These are phyloP conservation scores for Cymbopogon flexuosus DNA, from an alignment of 202 grass and related monocot genomes.

Conservation along the genomic window DNA sequence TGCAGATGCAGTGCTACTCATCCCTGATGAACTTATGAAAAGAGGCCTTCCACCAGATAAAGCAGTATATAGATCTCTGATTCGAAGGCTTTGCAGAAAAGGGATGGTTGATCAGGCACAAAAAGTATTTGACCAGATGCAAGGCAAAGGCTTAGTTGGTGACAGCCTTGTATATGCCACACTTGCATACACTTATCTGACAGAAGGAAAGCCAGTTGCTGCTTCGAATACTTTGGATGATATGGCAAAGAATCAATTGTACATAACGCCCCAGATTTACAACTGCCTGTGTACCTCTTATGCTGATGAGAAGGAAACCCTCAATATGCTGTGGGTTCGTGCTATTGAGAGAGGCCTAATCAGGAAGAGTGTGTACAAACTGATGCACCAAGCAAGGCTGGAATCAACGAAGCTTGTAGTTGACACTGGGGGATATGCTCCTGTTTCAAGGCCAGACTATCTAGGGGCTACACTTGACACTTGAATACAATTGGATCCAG, in stretches of 20 bases:
- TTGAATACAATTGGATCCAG: background rate
- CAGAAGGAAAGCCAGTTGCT: conserved; percentile 34
- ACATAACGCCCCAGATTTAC: conserved; percentile 56
- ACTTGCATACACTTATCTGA: conserved; percentile 66
- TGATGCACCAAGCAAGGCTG: conserved; percentile 42
- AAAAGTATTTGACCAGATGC: conserved; percentile 55
- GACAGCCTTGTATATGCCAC: conserved; percentile 60
- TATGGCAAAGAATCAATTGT: conserved; percentile 57
- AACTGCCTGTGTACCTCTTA: conserved; percentile 53
- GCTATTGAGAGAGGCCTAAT: conserved; percentile 65
- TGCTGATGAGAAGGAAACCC: conserved; percentile 46
- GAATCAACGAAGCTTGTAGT: conserved; percentile 7
- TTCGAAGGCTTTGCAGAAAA: conserved; percentile 78
- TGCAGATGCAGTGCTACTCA: conserved; percentile 47
- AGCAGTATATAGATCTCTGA: conserved; percentile 65
- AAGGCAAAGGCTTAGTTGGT: conserved; percentile 45
- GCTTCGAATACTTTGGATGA: conserved; percentile 46
- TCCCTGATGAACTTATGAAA: conserved; percentile 66
- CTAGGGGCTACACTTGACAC: background rate
- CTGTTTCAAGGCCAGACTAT: background rate
- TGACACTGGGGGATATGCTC: conserved; percentile 1
- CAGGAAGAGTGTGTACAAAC: conserved; percentile 42
- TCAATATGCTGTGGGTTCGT: conserved; percentile 58
- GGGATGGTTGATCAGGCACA: conserved; percentile 62
- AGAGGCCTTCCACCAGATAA: conserved; percentile 58